Evolutionary conservation across 805 yeast species (phyloP).

Genomic region (Barnettozyma pratensis): DNA sequence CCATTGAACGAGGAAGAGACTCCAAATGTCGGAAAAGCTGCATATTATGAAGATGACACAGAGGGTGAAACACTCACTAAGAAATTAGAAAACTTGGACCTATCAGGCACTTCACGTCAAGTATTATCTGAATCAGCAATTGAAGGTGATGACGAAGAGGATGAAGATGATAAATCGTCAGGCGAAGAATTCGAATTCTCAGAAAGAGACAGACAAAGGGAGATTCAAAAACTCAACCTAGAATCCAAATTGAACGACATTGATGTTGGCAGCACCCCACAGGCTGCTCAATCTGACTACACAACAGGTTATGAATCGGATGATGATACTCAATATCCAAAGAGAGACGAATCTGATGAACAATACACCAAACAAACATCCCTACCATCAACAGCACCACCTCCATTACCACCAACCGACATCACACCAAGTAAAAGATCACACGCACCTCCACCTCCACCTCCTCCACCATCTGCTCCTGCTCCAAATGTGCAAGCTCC

Average conservation of each 20-base stretch:
- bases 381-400: not conserved
- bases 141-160: conserved; percentile 29
- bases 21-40: conserved; percentile 11
- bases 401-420: not conserved
- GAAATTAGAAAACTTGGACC: conserved; percentile 14
- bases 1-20: conserved; percentile 6
- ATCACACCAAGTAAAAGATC: not conserved
- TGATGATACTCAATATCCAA: conserved; percentile 36
- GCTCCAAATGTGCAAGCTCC: conserved; percentile 3
- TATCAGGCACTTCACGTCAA: conserved; percentile 7
- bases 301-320: conserved; percentile 71
- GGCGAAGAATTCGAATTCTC: conserved; percentile 19
- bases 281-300: conserved; percentile 25
- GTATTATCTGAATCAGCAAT: conserved; percentile 22
- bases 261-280: conserved; percentile 1
- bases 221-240: conserved; percentile 9
- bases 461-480: conserved; percentile 6
- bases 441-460: not conserved
- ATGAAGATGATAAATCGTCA: conserved; percentile 19
- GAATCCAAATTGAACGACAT: not conserved
- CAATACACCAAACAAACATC: not conserved
- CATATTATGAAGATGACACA: conserved; percentile 8
- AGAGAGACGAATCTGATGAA: conserved; percentile 1
- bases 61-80: conserved; percentile 10
- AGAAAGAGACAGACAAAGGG: conserved; percentile 18